Percentiles rank a stretch among this genome's conserved stretches.
Conservation (phyloP, 192 early-diverging fungal species). For the Entomortierella chlamydospora region DNA sequence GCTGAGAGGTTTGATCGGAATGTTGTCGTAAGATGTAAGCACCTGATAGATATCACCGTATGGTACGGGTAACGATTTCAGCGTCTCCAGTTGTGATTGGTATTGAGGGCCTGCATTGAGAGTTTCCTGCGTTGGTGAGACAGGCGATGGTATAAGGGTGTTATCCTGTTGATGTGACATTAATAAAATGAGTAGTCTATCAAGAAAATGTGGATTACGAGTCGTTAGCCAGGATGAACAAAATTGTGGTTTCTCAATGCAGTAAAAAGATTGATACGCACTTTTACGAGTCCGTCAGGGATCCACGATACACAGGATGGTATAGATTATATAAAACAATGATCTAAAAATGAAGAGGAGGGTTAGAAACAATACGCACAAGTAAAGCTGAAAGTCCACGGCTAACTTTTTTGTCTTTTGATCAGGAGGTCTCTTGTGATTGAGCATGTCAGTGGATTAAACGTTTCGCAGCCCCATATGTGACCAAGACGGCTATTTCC, state of each 20-base stretch:
- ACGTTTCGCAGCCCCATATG: background rate
- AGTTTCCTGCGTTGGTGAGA: background rate
- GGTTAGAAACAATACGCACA: background rate
- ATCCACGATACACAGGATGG: background rate
- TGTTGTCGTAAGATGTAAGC: constrained; percentile 39
- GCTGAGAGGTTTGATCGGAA: constrained; percentile 20
- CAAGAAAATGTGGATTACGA: background rate
- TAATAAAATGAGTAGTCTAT: background rate
- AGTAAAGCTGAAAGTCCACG: background rate
- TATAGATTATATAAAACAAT: background rate
- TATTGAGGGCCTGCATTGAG: background rate
- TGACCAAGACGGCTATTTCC: constrained; percentile 5
- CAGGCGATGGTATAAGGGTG: background rate
- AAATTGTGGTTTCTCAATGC: no score
- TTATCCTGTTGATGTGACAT: constrained; percentile 5
- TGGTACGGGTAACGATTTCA: constrained; percentile 49
- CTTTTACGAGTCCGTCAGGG: no score
- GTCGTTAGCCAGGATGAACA: no score
- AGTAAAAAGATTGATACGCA: no score
- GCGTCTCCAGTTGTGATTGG: constrained; percentile 42
- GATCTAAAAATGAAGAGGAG: background rate
- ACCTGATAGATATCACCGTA: constrained; percentile 54
- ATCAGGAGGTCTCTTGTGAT: background rate
- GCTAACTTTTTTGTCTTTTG: background rate
- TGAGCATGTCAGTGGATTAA: background rate